Evolutionary conservation across 2,329 filamentous ascomycete species (phyloP).

Genomic region (Fusarium humuli): DNA sequence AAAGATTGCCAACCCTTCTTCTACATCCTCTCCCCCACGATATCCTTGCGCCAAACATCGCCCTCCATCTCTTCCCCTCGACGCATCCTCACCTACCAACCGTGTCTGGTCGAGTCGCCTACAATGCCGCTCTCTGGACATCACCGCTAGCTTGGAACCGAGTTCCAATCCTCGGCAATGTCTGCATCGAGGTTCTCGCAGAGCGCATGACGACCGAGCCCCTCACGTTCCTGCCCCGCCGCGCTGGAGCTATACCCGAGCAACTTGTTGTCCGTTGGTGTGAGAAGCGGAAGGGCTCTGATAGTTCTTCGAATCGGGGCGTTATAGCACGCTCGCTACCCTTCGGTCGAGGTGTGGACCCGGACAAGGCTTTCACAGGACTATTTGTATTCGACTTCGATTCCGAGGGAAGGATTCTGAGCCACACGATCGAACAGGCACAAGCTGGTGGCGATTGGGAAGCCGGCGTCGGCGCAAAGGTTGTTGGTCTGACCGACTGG

Average conservation of each 20-base stretch:
- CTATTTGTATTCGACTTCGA: slow-evolving; percentile 98
- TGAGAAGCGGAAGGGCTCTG: slow-evolving; percentile 78
- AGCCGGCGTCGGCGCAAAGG: slow-evolving; percentile 79
- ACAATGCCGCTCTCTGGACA: slow-evolving; percentile 94
- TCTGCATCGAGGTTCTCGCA: slow-evolving; percentile 86
- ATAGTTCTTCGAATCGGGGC: slow-evolving; percentile 44
- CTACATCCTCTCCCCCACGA: slow-evolving; percentile 77
- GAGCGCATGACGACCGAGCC: slow-evolving; percentile 83
- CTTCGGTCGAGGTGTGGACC: slow-evolving; percentile 55
- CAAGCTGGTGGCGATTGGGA: slow-evolving; percentile 88
- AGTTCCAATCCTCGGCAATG: slow-evolving; percentile 89
- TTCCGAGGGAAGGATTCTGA: slow-evolving; percentile 81
- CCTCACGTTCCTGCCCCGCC: slow-evolving; percentile 59
- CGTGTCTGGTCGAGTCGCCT: slow-evolving; percentile 91
- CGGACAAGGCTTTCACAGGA: slow-evolving; percentile 84
- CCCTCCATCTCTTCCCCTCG: slow-evolving; percentile 76
- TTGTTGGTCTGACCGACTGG: slow-evolving; percentile 96
- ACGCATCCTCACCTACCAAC: slow-evolving; percentile 90
- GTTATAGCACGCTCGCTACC: slow-evolving; percentile 59
- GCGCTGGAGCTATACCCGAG: slow-evolving; percentile 64
- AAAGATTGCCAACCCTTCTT: slow-evolving; percentile 74
- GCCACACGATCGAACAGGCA: slow-evolving; percentile 93
- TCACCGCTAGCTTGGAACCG: slow-evolving; percentile 96
- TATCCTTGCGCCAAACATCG: slow-evolving; percentile 80
- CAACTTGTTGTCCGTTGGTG: slow-evolving; percentile 71